phyloP scores from a whole-genome alignment of 352 stramenopile genomes.

The Phytophthora litchii region DNA sequence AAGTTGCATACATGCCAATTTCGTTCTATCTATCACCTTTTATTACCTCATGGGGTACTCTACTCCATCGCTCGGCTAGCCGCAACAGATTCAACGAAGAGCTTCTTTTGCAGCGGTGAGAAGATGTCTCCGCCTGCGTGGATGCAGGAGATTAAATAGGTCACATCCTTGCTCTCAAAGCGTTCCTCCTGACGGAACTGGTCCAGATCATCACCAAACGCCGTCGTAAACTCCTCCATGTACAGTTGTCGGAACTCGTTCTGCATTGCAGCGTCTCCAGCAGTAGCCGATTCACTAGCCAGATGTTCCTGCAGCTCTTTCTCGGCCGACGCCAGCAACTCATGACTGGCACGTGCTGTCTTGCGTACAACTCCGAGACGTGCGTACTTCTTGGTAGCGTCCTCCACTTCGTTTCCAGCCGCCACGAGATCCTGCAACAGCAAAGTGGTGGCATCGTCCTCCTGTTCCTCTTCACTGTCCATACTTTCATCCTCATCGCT shows the following conservation, averaged over 20 bases:
- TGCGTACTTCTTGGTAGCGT: constrained; percentile 53
- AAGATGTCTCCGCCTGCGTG: constrained; percentile 82
- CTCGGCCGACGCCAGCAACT: constrained; percentile 57
- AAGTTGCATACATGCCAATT: constrained; percentile 38
- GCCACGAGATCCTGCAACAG: constrained; percentile 69
- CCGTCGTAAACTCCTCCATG: constrained; percentile 85
- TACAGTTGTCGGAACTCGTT: constrained; percentile 81
- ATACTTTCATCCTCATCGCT: constrained; percentile 43
- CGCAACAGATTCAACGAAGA: constrained; percentile 72
- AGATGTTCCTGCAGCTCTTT: constrained; percentile 40
- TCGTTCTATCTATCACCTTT: constrained; percentile 27
- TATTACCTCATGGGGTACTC: constrained; percentile 1
- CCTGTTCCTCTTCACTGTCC: constrained; percentile 44
- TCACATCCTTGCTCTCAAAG: constrained; percentile 88
- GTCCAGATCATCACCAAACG: constrained; percentile 86
- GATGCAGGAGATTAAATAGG: constrained; percentile 91
- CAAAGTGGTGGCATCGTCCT: constrained; percentile 47
- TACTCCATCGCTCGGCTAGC: constrained; percentile 24
- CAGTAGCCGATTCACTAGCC: constrained; percentile 9
- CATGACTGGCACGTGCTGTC: constrained; percentile 54
- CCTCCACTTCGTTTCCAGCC: constrained; percentile 51
- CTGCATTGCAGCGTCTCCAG: constrained; percentile 30
- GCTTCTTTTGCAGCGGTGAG: constrained; percentile 80
- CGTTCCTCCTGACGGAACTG: constrained; percentile 85
- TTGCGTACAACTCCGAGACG: constrained; percentile 59